Base-by-base conservation (phyloP, 1,284 basidiomycete genomes). In the Rhizoctonia solani region DNA sequence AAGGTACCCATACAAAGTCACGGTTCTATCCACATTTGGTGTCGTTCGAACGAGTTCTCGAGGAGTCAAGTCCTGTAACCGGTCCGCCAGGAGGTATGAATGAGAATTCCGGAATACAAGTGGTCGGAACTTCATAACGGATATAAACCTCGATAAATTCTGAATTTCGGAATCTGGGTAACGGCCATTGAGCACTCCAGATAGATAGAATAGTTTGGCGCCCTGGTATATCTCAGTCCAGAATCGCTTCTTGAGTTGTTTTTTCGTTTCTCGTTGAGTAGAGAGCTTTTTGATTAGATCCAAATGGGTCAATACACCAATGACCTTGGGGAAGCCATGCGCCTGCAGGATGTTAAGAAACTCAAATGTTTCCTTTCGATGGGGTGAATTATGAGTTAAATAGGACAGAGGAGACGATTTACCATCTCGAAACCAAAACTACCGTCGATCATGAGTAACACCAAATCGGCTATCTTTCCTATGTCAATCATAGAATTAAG, bases 171-270 rank as follows among this genome's bases (percentile, higher is more conserved):
- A 87, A 78, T 99, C 97, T 23, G 97, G 97, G 76, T 99, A 99
- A 39, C 97, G 92, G 13, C 96, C 96, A 73, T 99, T 99, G 73
- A 99, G 85, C 49, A 99, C 94, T 16, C 97, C 97, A 0, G 93
- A 96, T 53, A 99, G 89, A 77, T 98, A 98, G 80, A 99, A 99
- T 16, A 99, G 87, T 77, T 98, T 99, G 52, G 97, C 96, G 55
- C 97, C 97, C 76, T 95, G 92, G 78, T 98, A 98, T 16, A 99
- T 98, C 77, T 99, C 97, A 0, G 96, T 95, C 96, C 97, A 99
- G 81, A 99, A 99, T n/a, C 97, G 92, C 76, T 94, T 96, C 79
- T 99, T 99, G 52, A 99, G 85, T 0, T 89, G 80, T 76, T 98
- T 98, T 81, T 99, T 99, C 59, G 94, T 95, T 54, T 88, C 87